Conservation (phyloP, 108 stramenopile species). For the Skeletonema menzelii region DNA sequence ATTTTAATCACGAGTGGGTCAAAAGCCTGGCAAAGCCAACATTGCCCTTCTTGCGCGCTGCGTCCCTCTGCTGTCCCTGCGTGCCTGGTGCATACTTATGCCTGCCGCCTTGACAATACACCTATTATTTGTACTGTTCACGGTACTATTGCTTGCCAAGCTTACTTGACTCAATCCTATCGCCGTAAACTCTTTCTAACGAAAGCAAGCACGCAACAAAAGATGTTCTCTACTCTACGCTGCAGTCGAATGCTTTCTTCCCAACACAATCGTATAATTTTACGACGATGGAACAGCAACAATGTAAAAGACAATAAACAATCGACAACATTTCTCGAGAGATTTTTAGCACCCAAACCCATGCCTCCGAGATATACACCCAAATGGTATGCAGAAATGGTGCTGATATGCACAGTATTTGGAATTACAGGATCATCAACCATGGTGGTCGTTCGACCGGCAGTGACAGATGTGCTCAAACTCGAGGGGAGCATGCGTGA, state of each 20-base stretch:
- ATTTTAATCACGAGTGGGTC: too few species aligned
- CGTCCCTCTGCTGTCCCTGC: too few species aligned
- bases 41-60: too few species aligned
- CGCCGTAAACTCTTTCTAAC: too few species aligned
- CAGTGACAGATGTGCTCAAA: slow-evolving; percentile 69
- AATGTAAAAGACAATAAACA: neutral
- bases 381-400: slow-evolving; percentile 82
- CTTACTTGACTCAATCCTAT: too few species aligned
- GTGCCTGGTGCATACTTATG: too few species aligned
- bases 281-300: slow-evolving; percentile 3
- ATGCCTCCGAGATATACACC: slow-evolving; percentile 75
- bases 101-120: too few species aligned
- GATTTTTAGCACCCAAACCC: slow-evolving; percentile 67
- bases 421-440: slow-evolving; percentile 85
- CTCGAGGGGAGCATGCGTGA: slow-evolving; percentile 77
- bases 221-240: neutral
- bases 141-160: too few species aligned
- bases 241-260: neutral
- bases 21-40: too few species aligned
- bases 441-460: slow-evolving; percentile 86
- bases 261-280: neutral
- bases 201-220: too few species aligned
- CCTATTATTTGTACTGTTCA: too few species aligned
- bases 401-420: slow-evolving; percentile 82
- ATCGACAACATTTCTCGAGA: slow-evolving; percentile 39